Percentiles rank a stretch among this genome's conserved stretches.
Evolutionary conservation across 176 grass and related monocot genomes (phyloP).

Genomic region (Cymbopogon citratus): DNA sequence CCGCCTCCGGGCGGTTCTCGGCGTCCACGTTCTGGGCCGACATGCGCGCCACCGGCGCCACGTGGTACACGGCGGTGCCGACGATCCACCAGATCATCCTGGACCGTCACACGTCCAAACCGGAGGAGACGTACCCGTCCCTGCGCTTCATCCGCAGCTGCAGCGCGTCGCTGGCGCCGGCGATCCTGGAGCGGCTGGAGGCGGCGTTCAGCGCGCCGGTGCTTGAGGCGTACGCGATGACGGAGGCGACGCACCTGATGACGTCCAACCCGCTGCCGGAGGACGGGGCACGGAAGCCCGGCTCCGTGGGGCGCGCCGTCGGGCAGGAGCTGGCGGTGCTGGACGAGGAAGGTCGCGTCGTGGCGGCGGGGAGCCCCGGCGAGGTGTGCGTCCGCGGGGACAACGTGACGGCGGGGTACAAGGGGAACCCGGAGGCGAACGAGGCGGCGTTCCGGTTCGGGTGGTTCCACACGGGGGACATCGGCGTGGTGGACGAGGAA

Average conservation of each 20-base stretch:
- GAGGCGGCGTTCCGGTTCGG: slow-evolving; percentile 57
- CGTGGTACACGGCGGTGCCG: slow-evolving; percentile 92
- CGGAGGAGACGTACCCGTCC: slow-evolving; percentile 32
- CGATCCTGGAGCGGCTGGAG: slow-evolving; percentile 64
- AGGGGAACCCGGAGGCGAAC: slow-evolving; percentile 56
- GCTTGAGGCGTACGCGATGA: slow-evolving; percentile 96
- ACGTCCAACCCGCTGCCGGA: slow-evolving; percentile 68
- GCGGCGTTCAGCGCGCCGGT: slow-evolving; percentile 58
- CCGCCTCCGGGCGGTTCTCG: slow-evolving; percentile 62
- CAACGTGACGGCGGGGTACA: slow-evolving; percentile 78
- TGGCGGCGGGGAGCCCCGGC: slow-evolving; percentile 18
- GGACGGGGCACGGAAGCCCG: slow-evolving; percentile 48
- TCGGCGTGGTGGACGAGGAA: slow-evolving; percentile 52
- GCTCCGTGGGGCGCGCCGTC: slow-evolving; percentile 59
- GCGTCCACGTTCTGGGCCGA: slow-evolving; percentile 84
- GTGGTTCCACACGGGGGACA: slow-evolving; percentile 97
- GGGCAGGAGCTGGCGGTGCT: slow-evolving; percentile 74
- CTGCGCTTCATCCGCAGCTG: slow-evolving; percentile 93
- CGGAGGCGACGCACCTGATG: slow-evolving; percentile 86
- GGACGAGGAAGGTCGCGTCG: slow-evolving; percentile 36
- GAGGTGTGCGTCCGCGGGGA: slow-evolving; percentile 83
- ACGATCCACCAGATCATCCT: slow-evolving; percentile 97
- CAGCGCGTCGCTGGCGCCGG: slow-evolving; percentile 85
- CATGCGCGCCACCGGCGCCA: slow-evolving; percentile 53
- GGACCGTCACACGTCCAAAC: slow-evolving; percentile 49